phyloP scores from a whole-genome alignment of 2,329 filamentous ascomycete genomes.

The Trichoderma sp. region DNA sequence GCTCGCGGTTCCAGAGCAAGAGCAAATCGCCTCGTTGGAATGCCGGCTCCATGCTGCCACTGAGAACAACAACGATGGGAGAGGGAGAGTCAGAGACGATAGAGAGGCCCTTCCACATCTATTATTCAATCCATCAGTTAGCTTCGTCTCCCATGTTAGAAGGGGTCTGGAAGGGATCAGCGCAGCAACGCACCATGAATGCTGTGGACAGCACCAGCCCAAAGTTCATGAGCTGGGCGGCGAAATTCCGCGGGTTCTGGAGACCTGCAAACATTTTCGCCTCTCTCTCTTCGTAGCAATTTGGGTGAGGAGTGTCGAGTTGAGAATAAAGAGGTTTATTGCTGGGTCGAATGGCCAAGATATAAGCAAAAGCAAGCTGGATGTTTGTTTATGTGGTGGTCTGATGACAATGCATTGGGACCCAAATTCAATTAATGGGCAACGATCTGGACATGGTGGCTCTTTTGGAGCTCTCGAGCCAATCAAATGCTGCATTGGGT shows the following conservation, averaged over 20 bases:
- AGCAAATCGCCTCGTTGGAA: slow-evolving; percentile 76
- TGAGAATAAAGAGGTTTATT: background rate
- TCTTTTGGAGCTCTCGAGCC: slow-evolving; percentile 23
- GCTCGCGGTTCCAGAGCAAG: slow-evolving; percentile 72
- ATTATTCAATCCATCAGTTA: background rate
- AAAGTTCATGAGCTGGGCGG: slow-evolving; percentile 84
- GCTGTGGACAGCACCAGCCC: slow-evolving; percentile 85
- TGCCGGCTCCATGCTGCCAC: slow-evolving; percentile 79
- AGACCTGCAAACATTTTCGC: slow-evolving; percentile 64
- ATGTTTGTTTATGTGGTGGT: background rate
- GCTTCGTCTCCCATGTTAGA: background rate
- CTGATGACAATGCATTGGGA: slow-evolving; percentile 7
- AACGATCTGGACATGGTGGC: slow-evolving; percentile 31
- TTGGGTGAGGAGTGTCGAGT: background rate
- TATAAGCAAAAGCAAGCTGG: background rate
- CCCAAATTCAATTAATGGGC: background rate
- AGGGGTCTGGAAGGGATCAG: background rate
- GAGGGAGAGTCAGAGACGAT: slow-evolving; percentile 72
- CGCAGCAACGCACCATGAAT: slow-evolving; percentile 63
- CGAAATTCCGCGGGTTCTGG: slow-evolving; percentile 73
- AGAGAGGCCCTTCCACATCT: slow-evolving; percentile 86
- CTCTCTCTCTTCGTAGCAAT: background rate
- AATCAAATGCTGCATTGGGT: background rate
- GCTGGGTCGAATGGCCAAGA: background rate
- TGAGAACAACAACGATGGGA: slow-evolving; percentile 80